Percentiles rank a stretch among this genome's conserved stretches.
Conservation (phyloP, 345 rosid genomes). For the Murraya paniculata region DNA sequence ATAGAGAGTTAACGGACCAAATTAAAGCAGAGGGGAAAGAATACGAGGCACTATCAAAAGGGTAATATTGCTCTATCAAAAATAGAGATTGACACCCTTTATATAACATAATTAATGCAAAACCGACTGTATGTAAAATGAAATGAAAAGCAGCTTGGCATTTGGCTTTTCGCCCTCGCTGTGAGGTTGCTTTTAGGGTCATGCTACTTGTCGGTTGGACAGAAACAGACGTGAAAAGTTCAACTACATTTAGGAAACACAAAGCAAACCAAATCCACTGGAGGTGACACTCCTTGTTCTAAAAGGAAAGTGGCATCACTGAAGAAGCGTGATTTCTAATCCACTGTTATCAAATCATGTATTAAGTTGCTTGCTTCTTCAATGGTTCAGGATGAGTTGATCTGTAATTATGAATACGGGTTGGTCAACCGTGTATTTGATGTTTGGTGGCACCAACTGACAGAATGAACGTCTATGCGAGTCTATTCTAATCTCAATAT, state of each 20-base stretch:
- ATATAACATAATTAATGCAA: too few relatives aligned
- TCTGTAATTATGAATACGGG: neutral
- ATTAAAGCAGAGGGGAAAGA: neutral
- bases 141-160: neutral
- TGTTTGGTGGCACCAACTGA: too few relatives aligned
- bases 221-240: neutral
- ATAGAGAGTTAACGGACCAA: neutral
- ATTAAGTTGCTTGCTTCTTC: neutral
- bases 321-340: neutral
- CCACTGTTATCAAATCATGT: neutral
- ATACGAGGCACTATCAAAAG: neutral
- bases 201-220: constrained; percentile 15
- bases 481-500: neutral
- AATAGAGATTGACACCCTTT: neutral
- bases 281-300: neutral
- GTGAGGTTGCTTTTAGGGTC: constrained; percentile 4
- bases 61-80: neutral
- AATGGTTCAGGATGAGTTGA: neutral
- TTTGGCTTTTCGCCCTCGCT: neutral
- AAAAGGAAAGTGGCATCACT: neutral
- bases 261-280: constrained; percentile 6
- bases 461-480: too few relatives aligned
- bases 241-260: constrained; percentile 7
- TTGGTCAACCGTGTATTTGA: too few relatives aligned
- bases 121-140: too few relatives aligned